Evolutionary conservation across 768 basidiomycete species (phyloP).

Genomic region (Lentinula sp.): DNA sequence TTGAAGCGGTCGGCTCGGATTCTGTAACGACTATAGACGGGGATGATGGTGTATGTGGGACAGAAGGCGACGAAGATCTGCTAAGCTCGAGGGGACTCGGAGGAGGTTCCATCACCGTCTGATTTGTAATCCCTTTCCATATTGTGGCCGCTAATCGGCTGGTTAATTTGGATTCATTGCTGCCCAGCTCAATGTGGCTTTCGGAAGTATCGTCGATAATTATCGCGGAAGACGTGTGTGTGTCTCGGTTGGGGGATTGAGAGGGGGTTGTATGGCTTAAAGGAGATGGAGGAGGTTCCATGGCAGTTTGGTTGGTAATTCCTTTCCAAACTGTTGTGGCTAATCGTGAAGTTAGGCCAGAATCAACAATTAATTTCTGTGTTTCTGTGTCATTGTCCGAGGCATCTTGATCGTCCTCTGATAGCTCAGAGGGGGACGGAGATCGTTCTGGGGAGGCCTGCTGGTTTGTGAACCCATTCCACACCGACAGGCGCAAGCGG

Average conservation of each 20-base stretch:
- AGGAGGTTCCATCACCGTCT: conserved; percentile 10
- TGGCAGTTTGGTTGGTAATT: conserved; percentile 68
- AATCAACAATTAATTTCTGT: conserved; percentile 23
- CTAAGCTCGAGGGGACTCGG: conserved; percentile 1
- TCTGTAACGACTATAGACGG: conserved; percentile 6
- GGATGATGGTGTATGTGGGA: conserved; percentile 17
- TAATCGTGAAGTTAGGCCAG: conserved; percentile 45
- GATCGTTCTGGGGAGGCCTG: conserved; percentile 30
- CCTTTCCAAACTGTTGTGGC: conserved; percentile 71
- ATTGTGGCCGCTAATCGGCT: neutral
- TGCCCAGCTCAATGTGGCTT: neutral
- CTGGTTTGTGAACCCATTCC: conserved; percentile 64
- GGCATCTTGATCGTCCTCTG: conserved; percentile 23
- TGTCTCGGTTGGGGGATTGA: conserved; percentile 11
- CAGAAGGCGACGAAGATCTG: conserved; percentile 12
- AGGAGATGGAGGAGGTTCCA: conserved; percentile 53
- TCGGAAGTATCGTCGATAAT: neutral
- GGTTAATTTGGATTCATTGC: neutral
- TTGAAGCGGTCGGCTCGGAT: conserved; percentile 2
- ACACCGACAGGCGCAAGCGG: conserved; percentile 53
- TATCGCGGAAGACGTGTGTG: conserved; percentile 16
- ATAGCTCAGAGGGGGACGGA: conserved; percentile 27
- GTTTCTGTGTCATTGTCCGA: conserved; percentile 40
- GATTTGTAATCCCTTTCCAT: conserved; percentile 8
- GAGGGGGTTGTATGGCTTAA: conserved; percentile 26